These are phyloP conservation scores for Plantago rigida DNA, from an alignment of 305 asterid genomes.

Conservation along the genomic window DNA sequence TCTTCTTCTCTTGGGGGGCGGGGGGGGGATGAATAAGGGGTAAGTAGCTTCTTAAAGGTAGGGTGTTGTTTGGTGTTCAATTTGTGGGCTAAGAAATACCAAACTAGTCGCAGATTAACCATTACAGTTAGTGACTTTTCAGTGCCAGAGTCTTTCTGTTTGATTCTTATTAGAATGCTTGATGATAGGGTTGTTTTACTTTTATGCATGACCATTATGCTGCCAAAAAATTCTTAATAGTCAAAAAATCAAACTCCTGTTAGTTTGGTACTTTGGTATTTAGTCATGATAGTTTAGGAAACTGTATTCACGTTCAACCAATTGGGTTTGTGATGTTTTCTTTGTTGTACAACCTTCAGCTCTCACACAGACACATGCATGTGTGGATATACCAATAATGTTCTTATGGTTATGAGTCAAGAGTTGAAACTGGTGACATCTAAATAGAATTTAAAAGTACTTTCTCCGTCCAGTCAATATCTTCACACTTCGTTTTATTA, in stretches of 20 bases:
- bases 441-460: too few species aligned
- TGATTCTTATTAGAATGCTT: neutral
- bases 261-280: slow-evolving; percentile 8
- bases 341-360: too few species aligned
- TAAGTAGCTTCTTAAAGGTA: neutral
- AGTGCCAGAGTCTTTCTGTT: neutral
- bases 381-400: too few species aligned
- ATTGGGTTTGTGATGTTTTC: too few species aligned
- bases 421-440: too few species aligned
- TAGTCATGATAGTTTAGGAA: slow-evolving; percentile 6
- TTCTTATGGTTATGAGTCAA: too few species aligned
- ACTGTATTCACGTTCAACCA: neutral
- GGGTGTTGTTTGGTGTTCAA: slow-evolving; percentile 16
- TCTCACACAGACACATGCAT: too few species aligned
- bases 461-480: too few species aligned
- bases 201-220: slow-evolving; percentile 6
- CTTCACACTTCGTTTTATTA: too few species aligned
- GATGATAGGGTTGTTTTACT: slow-evolving; percentile 13
- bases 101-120: slow-evolving; percentile 6
- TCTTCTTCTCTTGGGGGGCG: too few species aligned
- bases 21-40: slow-evolving; percentile 8
- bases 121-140: slow-evolving; percentile 6
- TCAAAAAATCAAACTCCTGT: neutral
- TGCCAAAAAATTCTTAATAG: slow-evolving; percentile 15
- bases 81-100: slow-evolving; percentile 6